Evolutionary conservation across 768 basidiomycete species (phyloP).

Genomic region (Tricholoma flavovirens): DNA sequence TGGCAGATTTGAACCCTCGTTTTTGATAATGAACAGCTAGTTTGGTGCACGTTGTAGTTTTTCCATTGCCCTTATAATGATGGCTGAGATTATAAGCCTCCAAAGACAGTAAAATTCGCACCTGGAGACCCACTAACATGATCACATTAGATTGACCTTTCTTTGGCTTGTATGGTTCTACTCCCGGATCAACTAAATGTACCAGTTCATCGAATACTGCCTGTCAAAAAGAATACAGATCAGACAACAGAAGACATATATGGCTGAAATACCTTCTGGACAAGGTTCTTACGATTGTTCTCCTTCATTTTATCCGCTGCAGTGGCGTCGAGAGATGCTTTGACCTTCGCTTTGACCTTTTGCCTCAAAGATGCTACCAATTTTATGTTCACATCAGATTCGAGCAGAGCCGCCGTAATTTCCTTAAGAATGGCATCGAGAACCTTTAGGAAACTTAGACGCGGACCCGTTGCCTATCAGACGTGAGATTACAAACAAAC

Average conservation of each 20-base stretch:
- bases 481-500: constrained; percentile 32
- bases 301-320: constrained; percentile 72
- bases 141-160: constrained; percentile 92
- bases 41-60: constrained; percentile 99
- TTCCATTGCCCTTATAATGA: constrained; percentile 78
- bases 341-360: constrained; percentile 88
- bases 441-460: constrained; percentile 45
- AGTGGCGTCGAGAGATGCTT: constrained; percentile 65
- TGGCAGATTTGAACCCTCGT: constrained; percentile 92
- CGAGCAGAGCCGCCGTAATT: constrained; percentile 88
- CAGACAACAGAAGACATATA: background rate
- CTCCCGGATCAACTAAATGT: constrained; percentile 88
- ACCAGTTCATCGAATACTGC: constrained; percentile 97
- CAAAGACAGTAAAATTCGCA: constrained; percentile 25
- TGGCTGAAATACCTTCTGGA: constrained; percentile 73
- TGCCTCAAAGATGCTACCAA: constrained; percentile 81
- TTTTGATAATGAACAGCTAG: constrained; percentile 97
- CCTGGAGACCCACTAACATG: constrained; percentile 97
- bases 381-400: constrained; percentile 98
- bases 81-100: background rate
- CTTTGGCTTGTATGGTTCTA: constrained; percentile 93
- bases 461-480: constrained; percentile 3
- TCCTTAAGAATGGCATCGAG: constrained; percentile 94
- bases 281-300: constrained; percentile 74
- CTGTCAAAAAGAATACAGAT: constrained; percentile 34